Evolutionary conservation across 352 stramenopile genomes (phyloP).

Genomic region (Pythium pyrilobum): DNA sequence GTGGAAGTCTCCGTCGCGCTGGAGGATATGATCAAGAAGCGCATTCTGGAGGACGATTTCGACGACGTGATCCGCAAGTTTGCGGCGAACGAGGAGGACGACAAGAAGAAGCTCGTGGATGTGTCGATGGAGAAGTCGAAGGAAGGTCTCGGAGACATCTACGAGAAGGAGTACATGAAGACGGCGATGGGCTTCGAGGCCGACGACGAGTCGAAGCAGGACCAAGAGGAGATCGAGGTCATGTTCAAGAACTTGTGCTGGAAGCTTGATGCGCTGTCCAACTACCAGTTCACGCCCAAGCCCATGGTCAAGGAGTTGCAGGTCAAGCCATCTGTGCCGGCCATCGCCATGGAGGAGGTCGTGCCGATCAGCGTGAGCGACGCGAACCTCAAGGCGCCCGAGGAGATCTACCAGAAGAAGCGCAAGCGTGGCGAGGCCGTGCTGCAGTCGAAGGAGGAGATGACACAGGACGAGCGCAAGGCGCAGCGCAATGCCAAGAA

Average conservation of each 20-base stretch:
- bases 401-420: conserved; percentile 87
- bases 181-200: conserved; percentile 91
- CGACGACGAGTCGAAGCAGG: conserved; percentile 88
- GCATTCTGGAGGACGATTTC: conserved; percentile 93
- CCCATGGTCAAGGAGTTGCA: conserved; percentile 90
- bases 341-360: conserved; percentile 83
- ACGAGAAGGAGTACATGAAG: conserved; percentile 96
- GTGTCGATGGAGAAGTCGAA: conserved; percentile 92
- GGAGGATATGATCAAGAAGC: conserved; percentile 93
- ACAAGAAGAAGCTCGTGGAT: conserved; percentile 88
- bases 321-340: conserved; percentile 74
- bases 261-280: conserved; percentile 93
- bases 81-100: conserved; percentile 60
- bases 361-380: conserved; percentile 82
- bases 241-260: conserved; percentile 94
- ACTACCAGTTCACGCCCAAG: conserved; percentile 95
- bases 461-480: conserved; percentile 86
- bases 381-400: conserved; percentile 74
- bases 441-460: conserved; percentile 80
- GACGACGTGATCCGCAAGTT: conserved; percentile 93
- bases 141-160: conserved; percentile 91
- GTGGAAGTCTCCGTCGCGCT: conserved; percentile 89
- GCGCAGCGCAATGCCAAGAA: conserved; percentile 89
- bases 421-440: conserved; percentile 79
- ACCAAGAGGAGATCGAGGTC: conserved; percentile 92